Percentiles rank a stretch among this genome's conserved stretches.
These are phyloP conservation scores for Phoenix roebelenii DNA, from an alignment of 176 grass and related monocot genomes.

Conservation along the genomic window DNA sequence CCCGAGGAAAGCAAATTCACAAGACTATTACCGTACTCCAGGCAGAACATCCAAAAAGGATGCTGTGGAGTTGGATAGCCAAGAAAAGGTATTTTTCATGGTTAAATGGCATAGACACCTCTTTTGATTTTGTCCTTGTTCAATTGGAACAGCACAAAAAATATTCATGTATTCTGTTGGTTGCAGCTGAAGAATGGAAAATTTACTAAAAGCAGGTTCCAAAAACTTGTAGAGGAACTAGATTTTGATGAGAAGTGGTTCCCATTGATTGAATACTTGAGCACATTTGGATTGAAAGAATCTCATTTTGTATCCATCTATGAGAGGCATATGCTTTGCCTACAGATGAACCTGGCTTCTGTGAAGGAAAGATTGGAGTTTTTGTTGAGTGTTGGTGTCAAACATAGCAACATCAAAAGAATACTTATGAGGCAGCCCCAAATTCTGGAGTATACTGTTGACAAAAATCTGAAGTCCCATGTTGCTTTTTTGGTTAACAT, in stretches of 20 bases:
- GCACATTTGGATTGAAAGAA: conserved; percentile 76
- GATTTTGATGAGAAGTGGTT: conserved; percentile 86
- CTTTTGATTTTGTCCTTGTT: conserved; percentile 19
- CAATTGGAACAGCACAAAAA: conserved; percentile 2
- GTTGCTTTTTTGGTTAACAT: conserved; percentile 73
- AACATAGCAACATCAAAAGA: conserved; percentile 80
- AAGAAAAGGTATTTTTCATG: conserved; percentile 43
- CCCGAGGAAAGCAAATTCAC: conserved; percentile 11
- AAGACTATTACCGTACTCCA: conserved; percentile 20
- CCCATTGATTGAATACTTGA: conserved; percentile 78
- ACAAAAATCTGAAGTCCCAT: conserved; percentile 71
- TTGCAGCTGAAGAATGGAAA: conserved; percentile 71
- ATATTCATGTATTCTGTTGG: conserved; percentile 15
- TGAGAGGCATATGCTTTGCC: conserved; percentile 78
- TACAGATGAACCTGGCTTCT: conserved; percentile 65
- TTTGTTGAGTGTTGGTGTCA: conserved; percentile 64
- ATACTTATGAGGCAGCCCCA: conserved; percentile 85
- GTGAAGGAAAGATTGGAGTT: conserved; percentile 75
- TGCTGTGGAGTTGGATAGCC: conserved; percentile 27
- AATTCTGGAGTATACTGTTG: conserved; percentile 77
- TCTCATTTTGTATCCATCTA: conserved; percentile 83
- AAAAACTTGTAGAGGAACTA: conserved; percentile 77
- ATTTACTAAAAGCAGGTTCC: conserved; percentile 45
- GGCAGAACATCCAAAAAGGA: conserved; percentile 20
- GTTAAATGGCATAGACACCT: no score